Base-by-base conservation (phyloP, 352 stramenopile genomes). In the Blastocystis sp. region DNA sequence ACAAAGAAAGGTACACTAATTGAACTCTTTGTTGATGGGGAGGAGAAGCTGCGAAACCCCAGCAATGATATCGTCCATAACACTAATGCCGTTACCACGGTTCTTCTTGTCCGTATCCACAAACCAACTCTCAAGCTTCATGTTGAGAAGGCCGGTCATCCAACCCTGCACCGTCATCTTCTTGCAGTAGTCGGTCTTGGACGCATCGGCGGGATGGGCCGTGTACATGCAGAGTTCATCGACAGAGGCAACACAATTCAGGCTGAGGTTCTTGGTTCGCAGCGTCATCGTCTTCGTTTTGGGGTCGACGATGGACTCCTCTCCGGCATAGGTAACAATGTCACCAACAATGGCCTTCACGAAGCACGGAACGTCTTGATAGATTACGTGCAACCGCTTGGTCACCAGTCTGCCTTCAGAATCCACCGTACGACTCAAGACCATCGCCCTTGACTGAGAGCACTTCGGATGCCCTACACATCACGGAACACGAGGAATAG, bases 221-320 rank as follows among this genome's bases (percentile, higher is more conserved):
- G 59, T 76, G 52, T 87, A 87, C n/a, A 74, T 43, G 48, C 77
- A 87, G 3, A 78, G 52, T 60, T 87, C 77, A 43, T 87, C 77
- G 24, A 87, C 57, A 59, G 54, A 71, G 17, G 65, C 77, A 4
- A 87, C 4, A 40, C 59, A 87, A 45, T 74, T 87, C 59, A 87
- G 40, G 52, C 62, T 62, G 34, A 87, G 24, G 57, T 87, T 87
- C 42, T 77, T 74, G 38, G 77, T 87, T 17, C 65, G 38, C 34
- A 87, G 42, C 14, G 77, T 87, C 9, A 87, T 38, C 28, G 77
- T 87, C 24, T 87, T 79, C 21, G 14, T 87, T 45, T 87, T 74
- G 17, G 77, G 77, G 45, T 87, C 77, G 14, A 87, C 77, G n/a
- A 87, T 87, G 17, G 77, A 87, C 28, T 87, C 77, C 4, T 87